Evolutionary conservation across 2,329 filamentous ascomycete species (phyloP).

Genomic region (Alternaria incomplexa): DNA sequence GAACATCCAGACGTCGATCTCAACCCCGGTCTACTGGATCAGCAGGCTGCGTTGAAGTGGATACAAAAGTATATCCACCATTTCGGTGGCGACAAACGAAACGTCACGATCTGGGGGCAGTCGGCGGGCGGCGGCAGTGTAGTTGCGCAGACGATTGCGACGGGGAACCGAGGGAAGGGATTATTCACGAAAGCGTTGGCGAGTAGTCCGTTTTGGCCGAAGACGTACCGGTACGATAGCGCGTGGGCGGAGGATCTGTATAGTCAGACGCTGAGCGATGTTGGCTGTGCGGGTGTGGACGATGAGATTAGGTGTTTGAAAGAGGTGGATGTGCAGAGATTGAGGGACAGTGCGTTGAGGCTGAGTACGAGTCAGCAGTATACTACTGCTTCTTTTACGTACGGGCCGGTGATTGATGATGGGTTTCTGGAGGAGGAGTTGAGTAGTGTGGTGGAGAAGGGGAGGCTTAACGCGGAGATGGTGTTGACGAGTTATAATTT

Average conservation of each 20-base stretch:
- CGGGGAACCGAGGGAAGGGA: slow-evolving; percentile 49
- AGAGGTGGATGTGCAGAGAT: slow-evolving; percentile 57
- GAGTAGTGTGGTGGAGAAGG: slow-evolving; percentile 50
- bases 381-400: slow-evolving; percentile 63
- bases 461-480: slow-evolving; percentile 53
- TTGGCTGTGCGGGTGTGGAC: slow-evolving; percentile 51
- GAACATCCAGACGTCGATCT: slow-evolving; percentile 54
- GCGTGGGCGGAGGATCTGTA: slow-evolving; percentile 61
- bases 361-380: slow-evolving; percentile 60
- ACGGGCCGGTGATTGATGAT: slow-evolving; percentile 66
- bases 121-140: slow-evolving; percentile 62
- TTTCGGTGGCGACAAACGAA: slow-evolving; percentile 61
- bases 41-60: slow-evolving; percentile 60
- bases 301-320: slow-evolving; percentile 64
- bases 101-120: slow-evolving; percentile 64
- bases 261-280: slow-evolving; percentile 53
- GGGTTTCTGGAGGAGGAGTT: slow-evolving; percentile 58
- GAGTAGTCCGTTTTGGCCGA: slow-evolving; percentile 65
- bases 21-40: slow-evolving; percentile 61
- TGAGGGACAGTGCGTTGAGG: slow-evolving; percentile 59
- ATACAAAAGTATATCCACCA: slow-evolving; percentile 59
- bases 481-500: slow-evolving; percentile 66
- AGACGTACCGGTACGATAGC: slow-evolving; percentile 61
- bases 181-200: slow-evolving; percentile 60
- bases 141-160: slow-evolving; percentile 60